Evolutionary conservation across 257 asterid species (phyloP).

Genomic region (Solanum bulbocastanum): DNA sequence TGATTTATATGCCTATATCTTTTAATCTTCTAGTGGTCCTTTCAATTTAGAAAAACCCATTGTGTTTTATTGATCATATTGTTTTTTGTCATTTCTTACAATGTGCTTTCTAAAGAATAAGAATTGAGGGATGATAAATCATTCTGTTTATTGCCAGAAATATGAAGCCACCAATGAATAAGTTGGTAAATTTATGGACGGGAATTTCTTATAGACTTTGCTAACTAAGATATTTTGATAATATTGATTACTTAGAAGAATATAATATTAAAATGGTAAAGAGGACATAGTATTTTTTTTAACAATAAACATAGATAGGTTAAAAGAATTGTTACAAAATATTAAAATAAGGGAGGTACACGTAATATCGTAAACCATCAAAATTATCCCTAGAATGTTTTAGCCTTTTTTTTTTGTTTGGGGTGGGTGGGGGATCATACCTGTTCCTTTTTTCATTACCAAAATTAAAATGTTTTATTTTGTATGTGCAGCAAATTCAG

Average conservation of each 20-base stretch:
- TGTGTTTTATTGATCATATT: not conserved
- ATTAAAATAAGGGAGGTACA: not conserved
- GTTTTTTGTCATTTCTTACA: not conserved
- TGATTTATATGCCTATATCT: not conserved
- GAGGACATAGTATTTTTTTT: not conserved
- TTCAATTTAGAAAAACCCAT: not conserved
- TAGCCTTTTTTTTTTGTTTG: not conserved
- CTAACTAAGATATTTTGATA: not conserved
- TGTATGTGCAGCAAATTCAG: slow-evolving; percentile 74
- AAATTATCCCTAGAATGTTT: not conserved
- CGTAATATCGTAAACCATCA: not conserved
- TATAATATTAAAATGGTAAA: not conserved
- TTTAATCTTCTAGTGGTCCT: not conserved
- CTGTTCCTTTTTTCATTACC: slow-evolving; percentile 2
- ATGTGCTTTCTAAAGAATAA: not conserved
- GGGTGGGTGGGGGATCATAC: not conserved
- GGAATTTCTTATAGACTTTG: not conserved
- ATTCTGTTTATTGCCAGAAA: not conserved
- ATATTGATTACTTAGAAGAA: not conserved
- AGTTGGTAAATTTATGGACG: not conserved
- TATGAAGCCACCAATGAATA: not conserved
- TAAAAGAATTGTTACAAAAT: not conserved
- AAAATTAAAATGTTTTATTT: slow-evolving; percentile 7
- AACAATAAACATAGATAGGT: not conserved
- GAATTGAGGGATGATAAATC: not conserved